These are phyloP conservation scores for Penicillium sp. DNA, from an alignment of 2,329 filamentous ascomycete genomes.

Conservation along the genomic window DNA sequence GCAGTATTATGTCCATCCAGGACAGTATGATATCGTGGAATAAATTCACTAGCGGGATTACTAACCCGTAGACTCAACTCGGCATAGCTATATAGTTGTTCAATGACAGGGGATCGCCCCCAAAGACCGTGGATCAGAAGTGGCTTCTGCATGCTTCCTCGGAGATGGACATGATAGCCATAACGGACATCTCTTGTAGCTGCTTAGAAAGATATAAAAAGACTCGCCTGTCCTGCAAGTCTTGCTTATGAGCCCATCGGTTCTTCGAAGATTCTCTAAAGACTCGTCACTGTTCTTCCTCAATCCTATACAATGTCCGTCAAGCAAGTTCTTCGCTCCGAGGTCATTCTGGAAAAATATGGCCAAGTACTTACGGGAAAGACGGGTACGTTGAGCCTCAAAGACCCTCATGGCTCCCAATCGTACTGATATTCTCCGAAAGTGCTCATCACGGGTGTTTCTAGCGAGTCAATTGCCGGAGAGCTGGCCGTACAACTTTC, in stretches of 20 bases:
- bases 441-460: conserved; percentile 28
- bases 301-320: conserved; percentile 7
- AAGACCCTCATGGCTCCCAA: too few species aligned
- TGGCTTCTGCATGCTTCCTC: too few species aligned
- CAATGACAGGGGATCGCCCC: too few species aligned
- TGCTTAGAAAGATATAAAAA: background rate
- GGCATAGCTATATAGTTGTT: too few species aligned
- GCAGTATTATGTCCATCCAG: too few species aligned
- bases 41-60: too few species aligned
- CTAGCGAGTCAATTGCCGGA: conserved; percentile 23
- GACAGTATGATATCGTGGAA: too few species aligned
- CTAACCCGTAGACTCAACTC: too few species aligned
- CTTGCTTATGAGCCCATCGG: background rate
- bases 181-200: too few species aligned
- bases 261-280: background rate
- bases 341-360: conserved; percentile 20
- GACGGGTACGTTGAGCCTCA: conserved; percentile 13
- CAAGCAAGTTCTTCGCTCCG: conserved; percentile 19
- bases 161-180: too few species aligned
- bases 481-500: conserved; percentile 24
- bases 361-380: conserved; percentile 19
- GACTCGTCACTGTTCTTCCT: background rate
- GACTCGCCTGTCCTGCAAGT: background rate
- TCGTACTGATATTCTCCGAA: background rate
- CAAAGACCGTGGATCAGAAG: too few species aligned